Base-by-base conservation (phyloP, 495 filamentous ascomycete genomes). In the Entonaema liquescens region DNA sequence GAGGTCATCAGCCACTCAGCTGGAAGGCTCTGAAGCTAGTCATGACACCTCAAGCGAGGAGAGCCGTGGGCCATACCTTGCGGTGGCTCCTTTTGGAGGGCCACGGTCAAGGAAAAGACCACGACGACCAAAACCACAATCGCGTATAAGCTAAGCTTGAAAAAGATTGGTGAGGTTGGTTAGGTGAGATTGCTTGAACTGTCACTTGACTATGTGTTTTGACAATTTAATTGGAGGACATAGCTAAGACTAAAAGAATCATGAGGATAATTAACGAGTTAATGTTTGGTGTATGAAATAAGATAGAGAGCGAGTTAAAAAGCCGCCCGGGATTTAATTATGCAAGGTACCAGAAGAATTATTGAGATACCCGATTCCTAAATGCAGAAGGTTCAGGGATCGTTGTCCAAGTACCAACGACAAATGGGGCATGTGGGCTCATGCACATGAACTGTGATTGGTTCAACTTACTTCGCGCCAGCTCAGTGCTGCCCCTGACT, bases 401-500 rank as follows among this genome's bases (percentile, higher is more conserved):
- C 21, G n/a, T 23, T 35, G 29, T 23, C 25, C 52, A 55, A 25
- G 52, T 28, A 33, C 26, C 6, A n/a, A n/a, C n/a, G n/a, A n/a
- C n/a, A n/a, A 29, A 61, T 54, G 49, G 28, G 44, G 56, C 2
- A 62, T 23, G 57, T 62, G 57, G 68, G 23, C 2, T 33, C 57
- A 12, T 38, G 17, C n/a, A 50, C 59, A 50, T 40, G 23, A 33
- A 13, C 28, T 17, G 11, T 56, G 53, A 56, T 56, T 56, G 53
- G 53, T 54, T 21, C 28, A 56, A 56, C 17, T 64, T 59, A 29
- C 11, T 38, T 68, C 55, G 56, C 5, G 62, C 38, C 33, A 36
- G 54, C 54, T 33, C 17, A 21, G 8, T 13, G 59, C 68, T 74
- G 69, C 68, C 59, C 68, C 62, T 72, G 63, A 67, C 66, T 73